These are phyloP conservation scores for Sporothrix brunneoviolacea DNA, from an alignment of 2,329 filamentous ascomycete genomes.

Conservation along the genomic window DNA sequence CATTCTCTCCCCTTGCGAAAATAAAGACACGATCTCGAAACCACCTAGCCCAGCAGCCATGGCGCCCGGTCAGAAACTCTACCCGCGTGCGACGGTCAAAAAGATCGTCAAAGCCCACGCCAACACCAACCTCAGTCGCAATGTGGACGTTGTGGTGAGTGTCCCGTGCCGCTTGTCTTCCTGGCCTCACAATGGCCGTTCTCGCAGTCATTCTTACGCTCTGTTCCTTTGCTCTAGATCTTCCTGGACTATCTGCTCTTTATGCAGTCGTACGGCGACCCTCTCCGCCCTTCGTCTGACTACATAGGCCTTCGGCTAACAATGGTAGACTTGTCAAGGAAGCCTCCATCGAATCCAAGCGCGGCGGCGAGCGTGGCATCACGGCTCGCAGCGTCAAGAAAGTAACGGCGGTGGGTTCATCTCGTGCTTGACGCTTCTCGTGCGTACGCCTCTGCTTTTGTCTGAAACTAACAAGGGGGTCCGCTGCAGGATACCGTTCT, in stretches of 20 bases:
- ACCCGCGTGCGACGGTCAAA: conserved; percentile 77
- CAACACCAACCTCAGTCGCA: conserved; percentile 71
- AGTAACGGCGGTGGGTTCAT: conserved; percentile 59
- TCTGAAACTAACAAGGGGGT: not conserved
- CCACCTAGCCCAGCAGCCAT: conserved; percentile 28
- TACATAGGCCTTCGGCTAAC: not conserved
- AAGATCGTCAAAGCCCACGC: conserved; percentile 88
- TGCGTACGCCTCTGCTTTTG: too few relatives aligned
- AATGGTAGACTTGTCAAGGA: conserved; percentile 65
- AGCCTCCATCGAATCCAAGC: conserved; percentile 68
- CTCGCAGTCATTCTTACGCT: conserved; percentile 6
- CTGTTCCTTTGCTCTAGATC: conserved; percentile 47
- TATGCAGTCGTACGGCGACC: conserved; percentile 52
- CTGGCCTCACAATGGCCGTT: too few relatives aligned
- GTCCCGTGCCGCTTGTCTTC: not conserved
- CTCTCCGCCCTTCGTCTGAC: not conserved
- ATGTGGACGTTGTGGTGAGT: conserved; percentile 74
- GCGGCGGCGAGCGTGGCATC: conserved; percentile 64
- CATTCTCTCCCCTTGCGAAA: too few relatives aligned
- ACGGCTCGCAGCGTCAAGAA: conserved; percentile 72
- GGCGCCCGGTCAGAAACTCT: conserved; percentile 64
- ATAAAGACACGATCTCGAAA: too few relatives aligned
- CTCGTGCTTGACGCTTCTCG: too few relatives aligned
- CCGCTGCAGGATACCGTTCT: conserved; percentile 51
- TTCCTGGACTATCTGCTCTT: conserved; percentile 82